phyloP scores from a whole-genome alignment of 768 basidiomycete species.

The Suillus americanus region DNA sequence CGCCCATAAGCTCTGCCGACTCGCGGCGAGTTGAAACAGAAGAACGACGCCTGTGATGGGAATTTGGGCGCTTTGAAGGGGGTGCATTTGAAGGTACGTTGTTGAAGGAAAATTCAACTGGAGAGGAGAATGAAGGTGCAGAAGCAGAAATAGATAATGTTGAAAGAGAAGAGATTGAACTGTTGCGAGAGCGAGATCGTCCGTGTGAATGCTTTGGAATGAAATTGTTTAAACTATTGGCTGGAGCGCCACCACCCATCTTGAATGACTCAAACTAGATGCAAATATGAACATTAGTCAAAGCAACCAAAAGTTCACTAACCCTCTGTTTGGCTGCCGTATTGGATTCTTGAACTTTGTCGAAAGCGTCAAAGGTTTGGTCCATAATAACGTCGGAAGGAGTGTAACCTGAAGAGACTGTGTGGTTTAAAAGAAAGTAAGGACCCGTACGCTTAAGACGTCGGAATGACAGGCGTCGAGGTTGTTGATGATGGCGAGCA shows the following conservation, averaged over 20 bases:
- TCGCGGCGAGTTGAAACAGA: conserved; percentile 89
- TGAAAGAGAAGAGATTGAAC: conserved; percentile 44
- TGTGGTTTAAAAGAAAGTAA: conserved; percentile 36
- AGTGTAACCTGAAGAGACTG: conserved; percentile 35
- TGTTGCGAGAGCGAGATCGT: conserved; percentile 68
- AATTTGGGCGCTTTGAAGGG: conserved; percentile 56
- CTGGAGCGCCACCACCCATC: conserved; percentile 46
- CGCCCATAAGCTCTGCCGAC: conserved; percentile 90
- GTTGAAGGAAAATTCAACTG: conserved; percentile 33
- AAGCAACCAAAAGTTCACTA: not conserved
- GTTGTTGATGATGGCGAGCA: conserved; percentile 26
- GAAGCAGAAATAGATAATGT: conserved; percentile 42
- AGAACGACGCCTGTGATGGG: conserved; percentile 82
- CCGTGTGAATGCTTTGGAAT: conserved; percentile 33
- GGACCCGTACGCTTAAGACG: conserved; percentile 27
- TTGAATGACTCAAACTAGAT: conserved; percentile 72
- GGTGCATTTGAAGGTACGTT: conserved; percentile 23
- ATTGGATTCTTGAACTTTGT: conserved; percentile 30
- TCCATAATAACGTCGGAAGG: conserved; percentile 41
- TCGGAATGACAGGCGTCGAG: conserved; percentile 18
- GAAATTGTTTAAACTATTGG: conserved; percentile 40
- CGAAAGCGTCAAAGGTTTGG: conserved; percentile 27
- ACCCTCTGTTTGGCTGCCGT: conserved; percentile 45
- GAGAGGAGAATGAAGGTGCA: conserved; percentile 35
- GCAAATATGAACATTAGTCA: conserved; percentile 2